phyloP scores from a whole-genome alignment of 495 filamentous ascomycete genomes.

The Niebla homalea region DNA sequence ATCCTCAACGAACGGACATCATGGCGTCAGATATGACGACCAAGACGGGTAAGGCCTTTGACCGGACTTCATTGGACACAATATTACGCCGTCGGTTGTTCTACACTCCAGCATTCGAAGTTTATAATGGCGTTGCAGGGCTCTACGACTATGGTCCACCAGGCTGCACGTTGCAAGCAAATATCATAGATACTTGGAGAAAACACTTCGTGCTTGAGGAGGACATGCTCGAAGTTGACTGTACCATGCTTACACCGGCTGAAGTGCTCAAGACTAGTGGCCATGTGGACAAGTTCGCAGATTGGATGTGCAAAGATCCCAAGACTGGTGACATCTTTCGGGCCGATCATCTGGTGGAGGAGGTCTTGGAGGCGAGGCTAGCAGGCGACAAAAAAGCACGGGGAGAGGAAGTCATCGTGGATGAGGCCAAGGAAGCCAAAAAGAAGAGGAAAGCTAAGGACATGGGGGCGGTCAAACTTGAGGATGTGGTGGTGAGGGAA shows the following conservation, averaged over 20 bases:
- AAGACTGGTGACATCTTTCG: constrained; percentile 94
- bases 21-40: constrained; percentile 56
- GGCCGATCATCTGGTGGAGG: constrained; percentile 91
- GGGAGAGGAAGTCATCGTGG: constrained; percentile 54
- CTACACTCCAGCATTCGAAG: constrained; percentile 90
- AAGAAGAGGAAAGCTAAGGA: constrained; percentile 51
- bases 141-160: constrained; percentile 80
- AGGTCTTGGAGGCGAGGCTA: constrained; percentile 70
- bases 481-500: constrained; percentile 49
- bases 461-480: constrained; percentile 45
- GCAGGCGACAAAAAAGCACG: constrained; percentile 71
- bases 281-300: constrained; percentile 94
- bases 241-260: constrained; percentile 70
- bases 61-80: constrained; percentile 64
- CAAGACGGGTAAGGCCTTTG: constrained; percentile 77
- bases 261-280: constrained; percentile 92
- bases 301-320: constrained; percentile 99
- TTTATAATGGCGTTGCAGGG: constrained; percentile 77
- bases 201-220: constrained; percentile 86
- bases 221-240: constrained; percentile 85
- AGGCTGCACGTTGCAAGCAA: constrained; percentile 65
- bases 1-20: constrained; percentile 15
- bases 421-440: constrained; percentile 49
- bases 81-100: constrained; percentile 80
- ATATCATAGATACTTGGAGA: constrained; percentile 82